Conservation (phyloP, 805 yeast species). For the Kuraishia piskuri region DNA sequence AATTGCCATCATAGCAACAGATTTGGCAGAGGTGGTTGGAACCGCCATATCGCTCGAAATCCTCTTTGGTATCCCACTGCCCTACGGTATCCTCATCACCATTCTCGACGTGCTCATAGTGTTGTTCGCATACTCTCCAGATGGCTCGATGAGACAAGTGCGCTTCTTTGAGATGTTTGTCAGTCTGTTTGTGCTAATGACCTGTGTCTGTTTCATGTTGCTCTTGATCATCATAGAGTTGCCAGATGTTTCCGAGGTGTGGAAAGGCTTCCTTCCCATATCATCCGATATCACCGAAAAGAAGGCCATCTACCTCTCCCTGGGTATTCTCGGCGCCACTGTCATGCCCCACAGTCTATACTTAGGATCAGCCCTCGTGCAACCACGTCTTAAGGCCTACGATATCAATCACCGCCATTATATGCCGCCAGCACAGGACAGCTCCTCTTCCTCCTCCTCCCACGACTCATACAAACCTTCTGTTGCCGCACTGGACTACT, state of each 20-base stretch:
- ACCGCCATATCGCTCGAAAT: constrained; percentile 82
- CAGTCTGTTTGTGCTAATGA: constrained; percentile 57
- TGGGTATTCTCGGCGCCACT: constrained; percentile 88
- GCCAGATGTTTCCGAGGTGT: constrained; percentile 41
- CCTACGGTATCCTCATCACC: constrained; percentile 70
- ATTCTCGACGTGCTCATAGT: constrained; percentile 76
- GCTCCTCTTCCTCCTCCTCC: constrained; percentile 20
- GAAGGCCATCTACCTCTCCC: constrained; percentile 63
- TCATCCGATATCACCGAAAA: constrained; percentile 45
- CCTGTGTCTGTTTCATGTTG: constrained; percentile 67
- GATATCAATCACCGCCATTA: constrained; percentile 35
- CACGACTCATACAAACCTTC: constrained; percentile 54
- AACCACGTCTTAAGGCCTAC: constrained; percentile 70
- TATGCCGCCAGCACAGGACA: constrained; percentile 10
- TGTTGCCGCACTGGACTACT: constrained; percentile 58
- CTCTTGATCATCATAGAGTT: constrained; percentile 56
- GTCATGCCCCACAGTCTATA: constrained; percentile 92
- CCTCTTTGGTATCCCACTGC: constrained; percentile 63
- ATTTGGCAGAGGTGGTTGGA: constrained; percentile 90
- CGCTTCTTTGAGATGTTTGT: constrained; percentile 75
- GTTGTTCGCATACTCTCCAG: constrained; percentile 68
- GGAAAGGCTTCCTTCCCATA: constrained; percentile 63
- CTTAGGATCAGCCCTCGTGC: constrained; percentile 81
- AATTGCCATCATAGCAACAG: constrained; percentile 85
- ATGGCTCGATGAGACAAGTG: constrained; percentile 67